Conservation (phyloP, 2,329 filamentous ascomycete genomes). For the Talaromyces sp. region DNA sequence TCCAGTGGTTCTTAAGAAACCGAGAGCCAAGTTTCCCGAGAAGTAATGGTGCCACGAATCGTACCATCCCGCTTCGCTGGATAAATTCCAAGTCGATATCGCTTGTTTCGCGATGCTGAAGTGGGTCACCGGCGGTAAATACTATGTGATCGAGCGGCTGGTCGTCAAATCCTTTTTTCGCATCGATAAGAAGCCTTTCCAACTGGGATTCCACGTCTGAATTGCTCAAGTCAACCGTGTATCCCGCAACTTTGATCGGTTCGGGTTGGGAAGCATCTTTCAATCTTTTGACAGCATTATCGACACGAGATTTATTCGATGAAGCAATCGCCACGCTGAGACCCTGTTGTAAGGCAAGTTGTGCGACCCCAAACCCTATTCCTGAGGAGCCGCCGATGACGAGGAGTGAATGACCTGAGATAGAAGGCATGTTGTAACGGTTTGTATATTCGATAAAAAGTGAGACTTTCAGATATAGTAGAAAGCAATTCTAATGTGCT, state of each 20-base stretch:
- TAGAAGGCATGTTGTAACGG: constrained; percentile 11
- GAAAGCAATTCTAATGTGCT: too few relatives aligned
- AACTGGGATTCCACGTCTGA: constrained; percentile 43
- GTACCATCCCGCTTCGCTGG: constrained; percentile 24
- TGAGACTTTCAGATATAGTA: too few relatives aligned
- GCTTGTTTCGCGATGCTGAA: constrained; percentile 28
- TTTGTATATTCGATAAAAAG: too few relatives aligned
- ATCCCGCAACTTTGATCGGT: constrained; percentile 36
- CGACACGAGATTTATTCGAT: constrained; percentile 49
- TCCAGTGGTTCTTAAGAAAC: constrained; percentile 40
- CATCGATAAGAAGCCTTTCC: constrained; percentile 39
- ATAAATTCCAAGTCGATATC: constrained; percentile 20
- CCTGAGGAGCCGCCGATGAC: constrained; percentile 62
- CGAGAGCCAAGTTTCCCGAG: constrained; percentile 47
- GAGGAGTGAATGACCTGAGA: constrained; percentile 41
- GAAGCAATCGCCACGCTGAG: constrained; percentile 58
- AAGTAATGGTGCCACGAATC: constrained; percentile 39
- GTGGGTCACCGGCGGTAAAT: constrained; percentile 52
- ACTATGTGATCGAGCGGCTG: constrained; percentile 51
- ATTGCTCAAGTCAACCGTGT: constrained; percentile 47
- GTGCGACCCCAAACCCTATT: constrained; percentile 59
- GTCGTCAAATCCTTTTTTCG: constrained; percentile 17
- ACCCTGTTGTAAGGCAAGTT: constrained; percentile 53
- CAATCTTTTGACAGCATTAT: constrained; percentile 44
- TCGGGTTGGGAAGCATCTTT: constrained; percentile 31